Evolutionary conservation across 2,329 filamentous ascomycete genomes (phyloP).

Genomic region (Ilyonectria sp.): DNA sequence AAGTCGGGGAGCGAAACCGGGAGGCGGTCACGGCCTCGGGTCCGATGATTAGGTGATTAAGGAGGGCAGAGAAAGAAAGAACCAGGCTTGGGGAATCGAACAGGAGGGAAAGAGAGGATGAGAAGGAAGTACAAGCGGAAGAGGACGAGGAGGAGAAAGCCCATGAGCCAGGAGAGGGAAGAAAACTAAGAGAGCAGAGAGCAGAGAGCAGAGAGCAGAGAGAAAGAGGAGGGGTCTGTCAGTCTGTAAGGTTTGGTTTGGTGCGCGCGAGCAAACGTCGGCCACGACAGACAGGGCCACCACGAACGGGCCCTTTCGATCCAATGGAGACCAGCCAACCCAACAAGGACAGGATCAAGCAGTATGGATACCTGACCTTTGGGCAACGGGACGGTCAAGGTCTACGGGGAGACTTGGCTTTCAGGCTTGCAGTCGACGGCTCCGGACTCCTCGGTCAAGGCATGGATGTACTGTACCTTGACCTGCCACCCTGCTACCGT

Average conservation of each 20-base stretch:
- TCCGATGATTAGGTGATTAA: slow-evolving; percentile 7
- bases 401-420: slow-evolving; percentile 14
- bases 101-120: slow-evolving; percentile 15
- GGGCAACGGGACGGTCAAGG: neutral
- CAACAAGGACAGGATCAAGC: slow-evolving; percentile 35
- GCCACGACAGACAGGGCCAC: slow-evolving; percentile 42
- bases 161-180: slow-evolving; percentile 16
- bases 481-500: slow-evolving; percentile 11
- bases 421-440: slow-evolving; percentile 13
- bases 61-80: slow-evolving; percentile 4
- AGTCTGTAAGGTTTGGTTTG: slow-evolving; percentile 16
- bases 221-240: slow-evolving; percentile 35
- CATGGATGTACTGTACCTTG: slow-evolving; percentile 16
- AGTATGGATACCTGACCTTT: slow-evolving; percentile 34
- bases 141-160: slow-evolving; percentile 26
- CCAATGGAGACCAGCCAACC: slow-evolving; percentile 37
- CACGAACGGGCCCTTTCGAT: slow-evolving; percentile 41
- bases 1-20: slow-evolving; percentile 24
- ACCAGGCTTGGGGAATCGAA: slow-evolving; percentile 6
- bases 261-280: slow-evolving; percentile 31
- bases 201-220: slow-evolving; percentile 24
- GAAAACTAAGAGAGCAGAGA: slow-evolving; percentile 25
- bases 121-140: slow-evolving; percentile 15
- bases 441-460: slow-evolving; percentile 14
- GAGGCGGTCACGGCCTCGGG: slow-evolving; percentile 1